Conservation (phyloP, 192 early-diverging fungal species). For the Dissophora ornata region DNA sequence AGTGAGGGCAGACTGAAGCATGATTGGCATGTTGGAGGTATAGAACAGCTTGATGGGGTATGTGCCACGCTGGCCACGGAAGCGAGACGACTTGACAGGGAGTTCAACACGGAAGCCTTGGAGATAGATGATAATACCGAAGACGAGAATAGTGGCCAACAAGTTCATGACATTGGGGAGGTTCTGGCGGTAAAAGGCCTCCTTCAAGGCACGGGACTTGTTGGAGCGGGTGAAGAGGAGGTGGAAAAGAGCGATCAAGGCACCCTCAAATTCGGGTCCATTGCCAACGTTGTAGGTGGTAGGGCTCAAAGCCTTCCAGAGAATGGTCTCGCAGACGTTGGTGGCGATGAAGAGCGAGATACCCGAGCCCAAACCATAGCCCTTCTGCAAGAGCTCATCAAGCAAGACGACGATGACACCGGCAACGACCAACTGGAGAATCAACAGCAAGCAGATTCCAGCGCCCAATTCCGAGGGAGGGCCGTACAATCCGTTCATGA, state of each 20-base stretch:
- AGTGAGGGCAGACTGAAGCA: slow-evolving; percentile 97
- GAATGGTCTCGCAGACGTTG: slow-evolving; percentile 99
- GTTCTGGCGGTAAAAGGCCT: slow-evolving; percentile 93
- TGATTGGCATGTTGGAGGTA: slow-evolving; percentile 99
- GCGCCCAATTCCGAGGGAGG: slow-evolving; percentile 95
- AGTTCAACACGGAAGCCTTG: slow-evolving; percentile 99
- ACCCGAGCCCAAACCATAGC: slow-evolving; percentile 99
- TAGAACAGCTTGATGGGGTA: slow-evolving; percentile 99
- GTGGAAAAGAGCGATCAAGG: slow-evolving; percentile 94
- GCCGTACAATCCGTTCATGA: slow-evolving; percentile 98
- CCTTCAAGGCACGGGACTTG: slow-evolving; percentile 96
- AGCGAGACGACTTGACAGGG: slow-evolving; percentile 94
- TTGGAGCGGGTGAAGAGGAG: slow-evolving; percentile 93
- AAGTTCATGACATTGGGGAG: slow-evolving; percentile 92
- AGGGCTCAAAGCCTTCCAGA: slow-evolving; percentile 99
- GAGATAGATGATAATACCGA: slow-evolving; percentile 91
- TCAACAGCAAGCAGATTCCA: slow-evolving; percentile 94
- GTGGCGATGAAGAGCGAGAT: slow-evolving; percentile 99
- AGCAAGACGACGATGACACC: slow-evolving; percentile 97
- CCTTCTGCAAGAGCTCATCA: slow-evolving; percentile 99
- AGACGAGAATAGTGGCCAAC: slow-evolving; percentile 88
- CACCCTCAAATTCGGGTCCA: slow-evolving; percentile 99
- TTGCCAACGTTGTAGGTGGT: slow-evolving; percentile 98
- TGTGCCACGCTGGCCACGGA: slow-evolving; percentile 96
- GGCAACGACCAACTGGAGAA: slow-evolving; percentile 97